Percentiles rank a stretch among this genome's conserved stretches.
These are phyloP conservation scores for Xanthoceras sorbifolium DNA, from an alignment of 345 rosid genomes.

Conservation along the genomic window DNA sequence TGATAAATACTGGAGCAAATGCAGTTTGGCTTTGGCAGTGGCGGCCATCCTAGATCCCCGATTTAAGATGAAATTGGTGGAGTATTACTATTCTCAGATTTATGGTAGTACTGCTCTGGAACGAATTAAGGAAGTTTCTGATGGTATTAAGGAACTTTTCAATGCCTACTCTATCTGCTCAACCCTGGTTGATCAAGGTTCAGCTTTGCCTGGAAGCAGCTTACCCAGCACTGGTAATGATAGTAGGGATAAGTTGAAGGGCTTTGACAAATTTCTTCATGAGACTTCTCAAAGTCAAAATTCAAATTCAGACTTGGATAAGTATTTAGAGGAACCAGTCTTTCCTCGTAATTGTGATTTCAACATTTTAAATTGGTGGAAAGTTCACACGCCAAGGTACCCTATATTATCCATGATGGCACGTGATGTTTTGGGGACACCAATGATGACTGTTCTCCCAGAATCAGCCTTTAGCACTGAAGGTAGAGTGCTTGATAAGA, in stretches of 20 bases:
- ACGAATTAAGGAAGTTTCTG: slow-evolving; percentile 78
- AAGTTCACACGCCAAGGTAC: slow-evolving; percentile 93
- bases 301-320: slow-evolving; percentile 71
- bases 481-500: slow-evolving; percentile 60
- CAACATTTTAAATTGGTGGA: slow-evolving; percentile 92
- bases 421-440: slow-evolving; percentile 85
- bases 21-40: slow-evolving; percentile 81
- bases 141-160: slow-evolving; percentile 79
- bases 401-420: slow-evolving; percentile 95
- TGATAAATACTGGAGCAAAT: slow-evolving; percentile 85
- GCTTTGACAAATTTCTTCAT: slow-evolving; percentile 85
- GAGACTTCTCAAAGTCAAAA: slow-evolving; percentile 80
- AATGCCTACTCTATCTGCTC: slow-evolving; percentile 82
- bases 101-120: slow-evolving; percentile 90
- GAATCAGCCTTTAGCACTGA: slow-evolving; percentile 56
- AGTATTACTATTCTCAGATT: slow-evolving; percentile 88
- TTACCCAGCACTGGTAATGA: slow-evolving; percentile 56
- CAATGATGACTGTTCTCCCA: slow-evolving; percentile 64
- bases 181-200: slow-evolving; percentile 71
- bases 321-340: slow-evolving; percentile 85
- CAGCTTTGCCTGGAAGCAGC: slow-evolving; percentile 73
- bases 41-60: slow-evolving; percentile 94
- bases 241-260: slow-evolving; percentile 76
- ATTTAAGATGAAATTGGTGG: slow-evolving; percentile 93
- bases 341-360: slow-evolving; percentile 85